Evolutionary conservation across 2,329 filamentous ascomycete species (phyloP).

Genomic region (Sclerotinia subarctica): DNA sequence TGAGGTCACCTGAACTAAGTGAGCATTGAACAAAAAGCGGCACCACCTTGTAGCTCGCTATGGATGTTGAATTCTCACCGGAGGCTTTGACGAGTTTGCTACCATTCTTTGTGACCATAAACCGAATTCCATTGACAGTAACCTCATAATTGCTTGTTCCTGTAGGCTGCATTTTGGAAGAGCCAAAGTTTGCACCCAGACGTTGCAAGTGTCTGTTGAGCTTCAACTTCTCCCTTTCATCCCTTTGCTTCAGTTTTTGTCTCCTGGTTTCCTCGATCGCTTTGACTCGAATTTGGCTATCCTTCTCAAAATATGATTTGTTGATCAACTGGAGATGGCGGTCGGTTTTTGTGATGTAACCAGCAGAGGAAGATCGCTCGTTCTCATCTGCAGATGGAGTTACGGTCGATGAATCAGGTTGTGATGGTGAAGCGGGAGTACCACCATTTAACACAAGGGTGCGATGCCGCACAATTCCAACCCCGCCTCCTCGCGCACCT

Average conservation of each 20-base stretch:
- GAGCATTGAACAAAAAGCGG: constrained; percentile 30
- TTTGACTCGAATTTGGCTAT: constrained; percentile 63
- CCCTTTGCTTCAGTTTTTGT: constrained; percentile 52
- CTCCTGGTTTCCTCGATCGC: constrained; percentile 69
- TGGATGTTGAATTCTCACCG: constrained; percentile 49
- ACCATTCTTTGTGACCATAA: constrained; percentile 70
- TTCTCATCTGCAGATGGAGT: constrained; percentile 27
- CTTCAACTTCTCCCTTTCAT: constrained; percentile 58
- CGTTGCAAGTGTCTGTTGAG: constrained; percentile 49
- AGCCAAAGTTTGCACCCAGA: constrained; percentile 33
- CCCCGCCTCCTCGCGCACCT: constrained; percentile 39
- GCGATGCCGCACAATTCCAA: constrained; percentile 49
- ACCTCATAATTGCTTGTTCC: constrained; percentile 55
- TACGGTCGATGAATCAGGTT: constrained; percentile 17
- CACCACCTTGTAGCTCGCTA: constrained; percentile 21
- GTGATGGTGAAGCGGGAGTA: constrained; percentile 24
- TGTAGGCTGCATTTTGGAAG: constrained; percentile 16
- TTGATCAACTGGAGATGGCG: constrained; percentile 83
- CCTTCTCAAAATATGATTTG: constrained; percentile 71
- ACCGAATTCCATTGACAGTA: constrained; percentile 67
- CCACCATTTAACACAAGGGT: constrained; percentile 62
- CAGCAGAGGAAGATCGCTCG: constrained; percentile 33
- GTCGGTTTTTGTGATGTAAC: constrained; percentile 71
- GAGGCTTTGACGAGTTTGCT: constrained; percentile 75
- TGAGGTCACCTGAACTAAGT: constrained; percentile 52